These are phyloP conservation scores for Geotrichum fermentans DNA, from an alignment of 1,139 yeast species.

Conservation along the genomic window DNA sequence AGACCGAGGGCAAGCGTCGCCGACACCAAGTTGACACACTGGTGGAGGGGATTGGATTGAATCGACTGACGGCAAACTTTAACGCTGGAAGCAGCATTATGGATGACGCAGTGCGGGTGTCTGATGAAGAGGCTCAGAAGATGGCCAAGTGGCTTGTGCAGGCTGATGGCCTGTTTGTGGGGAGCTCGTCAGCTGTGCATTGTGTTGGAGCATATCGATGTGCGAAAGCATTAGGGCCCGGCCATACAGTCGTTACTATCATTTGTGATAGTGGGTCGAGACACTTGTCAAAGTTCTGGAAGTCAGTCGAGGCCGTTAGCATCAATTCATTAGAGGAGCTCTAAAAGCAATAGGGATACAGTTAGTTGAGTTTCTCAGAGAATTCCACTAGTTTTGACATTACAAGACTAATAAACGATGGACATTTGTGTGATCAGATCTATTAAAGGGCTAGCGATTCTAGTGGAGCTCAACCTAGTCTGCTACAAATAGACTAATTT, in stretches of 20 bases:
- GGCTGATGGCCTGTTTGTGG: slow-evolving; percentile 85
- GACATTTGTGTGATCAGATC: background rate
- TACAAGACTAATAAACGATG: too few species aligned
- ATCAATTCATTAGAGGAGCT: slow-evolving; percentile 16
- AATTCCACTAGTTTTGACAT: too few species aligned
- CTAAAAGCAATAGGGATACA: too few species aligned
- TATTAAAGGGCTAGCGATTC: too few species aligned
- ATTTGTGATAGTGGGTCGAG: slow-evolving; percentile 92
- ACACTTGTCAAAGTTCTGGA: slow-evolving; percentile 91
- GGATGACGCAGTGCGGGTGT: slow-evolving; percentile 74
- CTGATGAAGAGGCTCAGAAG: slow-evolving; percentile 71
- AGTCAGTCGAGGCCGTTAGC: slow-evolving; percentile 30
- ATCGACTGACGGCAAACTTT: slow-evolving; percentile 79
- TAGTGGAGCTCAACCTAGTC: too few species aligned
- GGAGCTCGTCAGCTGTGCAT: slow-evolving; percentile 87
- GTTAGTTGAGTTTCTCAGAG: too few species aligned
- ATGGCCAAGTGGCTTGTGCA: slow-evolving; percentile 84
- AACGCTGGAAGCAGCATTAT: slow-evolving; percentile 53
- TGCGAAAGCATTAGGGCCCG: slow-evolving; percentile 56
- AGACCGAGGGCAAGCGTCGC: slow-evolving; percentile 87
- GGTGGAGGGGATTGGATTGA: slow-evolving; percentile 90
- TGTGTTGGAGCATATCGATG: slow-evolving; percentile 80
- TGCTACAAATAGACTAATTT: too few species aligned
- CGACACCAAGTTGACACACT: slow-evolving; percentile 95
- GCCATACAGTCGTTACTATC: slow-evolving; percentile 73